phyloP scores from a whole-genome alignment of 371 early-diverging fungal genomes.

The Saksenaea oblongispora region DNA sequence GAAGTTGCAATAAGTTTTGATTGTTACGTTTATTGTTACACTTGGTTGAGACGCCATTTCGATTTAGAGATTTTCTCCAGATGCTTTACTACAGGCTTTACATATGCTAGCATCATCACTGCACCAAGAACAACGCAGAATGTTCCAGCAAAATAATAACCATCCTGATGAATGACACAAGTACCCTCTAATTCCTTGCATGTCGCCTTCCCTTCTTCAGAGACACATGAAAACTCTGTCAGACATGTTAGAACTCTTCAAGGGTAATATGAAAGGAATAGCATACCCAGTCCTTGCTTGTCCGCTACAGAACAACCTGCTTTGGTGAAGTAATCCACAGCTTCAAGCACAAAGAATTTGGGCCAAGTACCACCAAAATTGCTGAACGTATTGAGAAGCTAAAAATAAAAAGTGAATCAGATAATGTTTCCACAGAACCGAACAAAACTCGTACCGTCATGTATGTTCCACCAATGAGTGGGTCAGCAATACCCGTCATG shows the following conservation, averaged over 20 bases:
- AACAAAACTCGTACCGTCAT: slow-evolving; percentile 75
- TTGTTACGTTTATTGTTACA: not conserved
- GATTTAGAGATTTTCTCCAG: slow-evolving; percentile 62
- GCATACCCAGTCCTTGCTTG: slow-evolving; percentile 39
- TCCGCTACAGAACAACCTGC: slow-evolving; percentile 63
- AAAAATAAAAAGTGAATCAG: not conserved
- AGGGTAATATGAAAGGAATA: not conserved
- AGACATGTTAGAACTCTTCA: not conserved
- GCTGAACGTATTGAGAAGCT: slow-evolving; percentile 90
- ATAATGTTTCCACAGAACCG: not conserved
- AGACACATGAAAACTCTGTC: slow-evolving; percentile 25
- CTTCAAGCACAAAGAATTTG: slow-evolving; percentile 88
- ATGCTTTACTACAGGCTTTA: slow-evolving; percentile 66
- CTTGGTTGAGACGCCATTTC: slow-evolving; percentile 37
- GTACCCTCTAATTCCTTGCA: slow-evolving; percentile 62
- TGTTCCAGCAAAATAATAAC: slow-evolving; percentile 83
- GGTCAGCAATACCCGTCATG: slow-evolving; percentile 94
- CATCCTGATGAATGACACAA: slow-evolving; percentile 74
- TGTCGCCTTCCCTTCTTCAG: slow-evolving; percentile 17
- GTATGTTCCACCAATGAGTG: slow-evolving; percentile 95
- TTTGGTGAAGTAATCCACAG: slow-evolving; percentile 90
- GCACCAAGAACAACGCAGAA: slow-evolving; percentile 70
- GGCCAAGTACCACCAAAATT: slow-evolving; percentile 99
- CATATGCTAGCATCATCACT: slow-evolving; percentile 57
- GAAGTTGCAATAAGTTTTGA: too few species aligned